Percentiles rank a stretch among this genome's conserved stretches.
Conservation (phyloP, 2,329 filamentous ascomycete genomes). For the Acarospora socialis region DNA sequence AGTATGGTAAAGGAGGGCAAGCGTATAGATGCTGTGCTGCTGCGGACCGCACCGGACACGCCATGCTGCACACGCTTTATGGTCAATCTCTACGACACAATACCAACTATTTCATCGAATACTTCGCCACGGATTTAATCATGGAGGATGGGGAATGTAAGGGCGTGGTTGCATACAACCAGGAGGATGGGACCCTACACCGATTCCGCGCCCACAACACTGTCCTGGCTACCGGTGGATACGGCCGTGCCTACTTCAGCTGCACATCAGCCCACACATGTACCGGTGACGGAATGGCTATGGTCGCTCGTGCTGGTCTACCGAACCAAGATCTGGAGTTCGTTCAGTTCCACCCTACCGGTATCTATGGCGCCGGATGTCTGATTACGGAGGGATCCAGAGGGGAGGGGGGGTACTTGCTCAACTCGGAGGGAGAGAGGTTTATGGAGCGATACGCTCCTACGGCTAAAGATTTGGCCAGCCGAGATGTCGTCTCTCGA, state of each 20-base stretch:
- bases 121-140: slow-evolving; percentile 90
- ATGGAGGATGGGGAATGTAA: slow-evolving; percentile 97
- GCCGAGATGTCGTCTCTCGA: slow-evolving; percentile 88
- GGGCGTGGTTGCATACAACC: slow-evolving; percentile 94
- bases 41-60: slow-evolving; percentile 92
- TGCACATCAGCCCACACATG: slow-evolving; percentile 97
- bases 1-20: slow-evolving; percentile 92
- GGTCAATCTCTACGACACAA: slow-evolving; percentile 94
- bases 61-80: slow-evolving; percentile 94
- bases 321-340: slow-evolving; percentile 99
- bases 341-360: slow-evolving; percentile 97
- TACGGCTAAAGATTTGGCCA: slow-evolving; percentile 93
- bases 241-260: slow-evolving; percentile 95
- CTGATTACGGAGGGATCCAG: slow-evolving; percentile 96
- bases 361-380: slow-evolving; percentile 96
- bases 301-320: slow-evolving; percentile 94
- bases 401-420: slow-evolving; percentile 93
- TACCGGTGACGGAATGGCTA: slow-evolving; percentile 98
- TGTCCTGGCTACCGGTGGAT: slow-evolving; percentile 90
- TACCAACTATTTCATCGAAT: slow-evolving; percentile 99
- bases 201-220: slow-evolving; percentile 95
- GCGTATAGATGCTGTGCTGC: slow-evolving; percentile 95
- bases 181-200: slow-evolving; percentile 95
- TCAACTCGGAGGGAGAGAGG: slow-evolving; percentile 95
- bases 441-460: slow-evolving; percentile 99